Evolutionary conservation across 2,329 filamentous ascomycete genomes (phyloP).

Genomic region (Monilinia polystroma): DNA sequence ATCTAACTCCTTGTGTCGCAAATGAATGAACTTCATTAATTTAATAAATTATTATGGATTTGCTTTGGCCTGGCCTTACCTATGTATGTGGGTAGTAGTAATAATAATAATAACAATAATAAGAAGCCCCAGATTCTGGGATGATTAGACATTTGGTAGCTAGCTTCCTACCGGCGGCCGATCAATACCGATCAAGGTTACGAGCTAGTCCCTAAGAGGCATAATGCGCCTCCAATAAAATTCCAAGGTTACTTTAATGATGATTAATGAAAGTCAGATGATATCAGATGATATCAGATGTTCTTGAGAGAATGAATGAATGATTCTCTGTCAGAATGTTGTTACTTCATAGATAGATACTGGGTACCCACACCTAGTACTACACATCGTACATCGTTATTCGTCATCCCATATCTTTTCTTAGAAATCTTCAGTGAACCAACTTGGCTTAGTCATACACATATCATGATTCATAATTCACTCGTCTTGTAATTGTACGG

Average conservation of each 20-base stretch:
- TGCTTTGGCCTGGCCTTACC: not conserved
- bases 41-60: conserved; percentile 6
- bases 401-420: too few relatives aligned
- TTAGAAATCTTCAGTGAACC: too few relatives aligned
- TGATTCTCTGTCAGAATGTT: too few relatives aligned
- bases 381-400: too few relatives aligned
- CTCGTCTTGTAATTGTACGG: not conserved
- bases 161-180: conserved; percentile 9
- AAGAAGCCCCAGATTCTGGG: conserved; percentile 9
- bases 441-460: not conserved
- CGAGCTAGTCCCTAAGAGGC: not conserved
- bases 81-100: not conserved
- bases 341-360: too few relatives aligned
- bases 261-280: too few relatives aligned
- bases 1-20: conserved; percentile 7
- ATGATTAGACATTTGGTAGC: not conserved
- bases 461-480: not conserved
- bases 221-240: not conserved
- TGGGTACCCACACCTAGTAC: too few relatives aligned
- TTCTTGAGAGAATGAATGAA: too few relatives aligned
- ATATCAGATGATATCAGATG: too few relatives aligned
- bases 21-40: not conserved
- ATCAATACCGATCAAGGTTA: not conserved
- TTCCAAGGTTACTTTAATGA: too few relatives aligned
- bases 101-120: not conserved